These are phyloP conservation scores for Gelatoporia subvermispora DNA, from an alignment of 768 basidiomycete species.

Conservation along the genomic window DNA sequence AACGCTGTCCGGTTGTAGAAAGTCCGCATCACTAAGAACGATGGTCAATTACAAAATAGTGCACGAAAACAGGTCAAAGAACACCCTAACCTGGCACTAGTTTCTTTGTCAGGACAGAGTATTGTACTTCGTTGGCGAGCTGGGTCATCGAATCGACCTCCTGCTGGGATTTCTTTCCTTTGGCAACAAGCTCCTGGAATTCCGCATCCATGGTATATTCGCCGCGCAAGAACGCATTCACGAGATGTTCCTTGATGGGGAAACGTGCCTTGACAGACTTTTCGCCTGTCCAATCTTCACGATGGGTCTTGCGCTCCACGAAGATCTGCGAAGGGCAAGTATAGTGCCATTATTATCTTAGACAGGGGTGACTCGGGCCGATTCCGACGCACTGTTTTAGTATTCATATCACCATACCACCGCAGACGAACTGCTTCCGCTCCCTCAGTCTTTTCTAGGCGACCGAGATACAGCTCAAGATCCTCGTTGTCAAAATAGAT, in stretches of 20 bases:
- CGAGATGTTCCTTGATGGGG: conserved; percentile 87
- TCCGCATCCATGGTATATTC: conserved; percentile 92
- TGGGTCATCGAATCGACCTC: conserved; percentile 95
- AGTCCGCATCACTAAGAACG: conserved; percentile 80
- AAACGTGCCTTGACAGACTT: conserved; percentile 98
- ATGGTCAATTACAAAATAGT: not conserved
- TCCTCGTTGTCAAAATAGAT: conserved; percentile 97
- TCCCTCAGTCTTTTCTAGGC: conserved; percentile 97
- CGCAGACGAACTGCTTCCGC: conserved; percentile 94
- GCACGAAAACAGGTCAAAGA: not conserved
- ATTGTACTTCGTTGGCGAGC: conserved; percentile 96
- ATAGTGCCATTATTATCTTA: too few species aligned
- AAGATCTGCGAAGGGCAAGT: conserved; percentile 52
- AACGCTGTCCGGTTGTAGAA: conserved; percentile 99
- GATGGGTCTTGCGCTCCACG: conserved; percentile 86
- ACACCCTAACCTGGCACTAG: conserved; percentile 73
- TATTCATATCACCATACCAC: conserved; percentile 91
- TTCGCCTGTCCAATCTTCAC: conserved; percentile 99
- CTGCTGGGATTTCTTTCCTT: conserved; percentile 87
- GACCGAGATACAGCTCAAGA: conserved; percentile 91
- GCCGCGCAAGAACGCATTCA: conserved; percentile 87
- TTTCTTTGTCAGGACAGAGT: conserved; percentile 76
- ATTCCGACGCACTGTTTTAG: conserved; percentile 60
- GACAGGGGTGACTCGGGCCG: too few species aligned
- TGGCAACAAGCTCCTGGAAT: conserved; percentile 79